Evolutionary conservation across 2,329 filamentous ascomycete genomes (phyloP), one percentile per base, ranked within the genome.

Genomic region (Parastagonospora nodorum): DNA sequence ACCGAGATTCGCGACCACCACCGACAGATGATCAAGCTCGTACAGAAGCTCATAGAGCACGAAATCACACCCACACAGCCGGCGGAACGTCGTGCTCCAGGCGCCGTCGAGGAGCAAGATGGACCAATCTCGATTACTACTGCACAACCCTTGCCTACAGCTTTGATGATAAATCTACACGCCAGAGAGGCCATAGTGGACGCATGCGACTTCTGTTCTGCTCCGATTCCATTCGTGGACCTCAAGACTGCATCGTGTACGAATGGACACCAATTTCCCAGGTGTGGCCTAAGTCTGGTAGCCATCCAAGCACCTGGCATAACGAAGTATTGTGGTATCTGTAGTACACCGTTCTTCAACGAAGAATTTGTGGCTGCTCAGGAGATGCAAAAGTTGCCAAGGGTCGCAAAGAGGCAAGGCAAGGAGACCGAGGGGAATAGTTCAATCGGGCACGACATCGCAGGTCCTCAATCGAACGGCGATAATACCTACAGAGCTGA

Each of bases 271-370:
- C 52, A 79, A 36, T 84, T 82, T 50, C 78, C 72, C n/a, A 75
- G 83, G 31, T 85, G 83, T 58, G 75, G 75, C 10, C 56, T 84
- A 16, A 82, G 79, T n/a, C 80, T 82, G 44, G 58, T 83, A 5
- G 74, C 81, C 1, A 82, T 85, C 6, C 81, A 84, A 61, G 75
- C 78, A 30, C 81, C 82, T 2, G 77, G 77, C 1, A 72, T 79
- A 2, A 80, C 80, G 10, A 84, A 83, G 58, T 75, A 74, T 42
- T 85, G 83, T 63, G 77, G 77, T 14, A 68, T 78, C n/a, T 85
- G 83, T 58, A 74, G 66, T 10, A 77, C 69, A 24, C 77, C 79
- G 38, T 82, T 77, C 57, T 57, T 83, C 7, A 76, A 75, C 38
- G 77, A 81, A 41, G 76, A 79, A 32, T 69, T 61, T 52, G 60